Conservation (phyloP, 2,329 filamentous ascomycete genomes). For the Penicillium sp. region DNA sequence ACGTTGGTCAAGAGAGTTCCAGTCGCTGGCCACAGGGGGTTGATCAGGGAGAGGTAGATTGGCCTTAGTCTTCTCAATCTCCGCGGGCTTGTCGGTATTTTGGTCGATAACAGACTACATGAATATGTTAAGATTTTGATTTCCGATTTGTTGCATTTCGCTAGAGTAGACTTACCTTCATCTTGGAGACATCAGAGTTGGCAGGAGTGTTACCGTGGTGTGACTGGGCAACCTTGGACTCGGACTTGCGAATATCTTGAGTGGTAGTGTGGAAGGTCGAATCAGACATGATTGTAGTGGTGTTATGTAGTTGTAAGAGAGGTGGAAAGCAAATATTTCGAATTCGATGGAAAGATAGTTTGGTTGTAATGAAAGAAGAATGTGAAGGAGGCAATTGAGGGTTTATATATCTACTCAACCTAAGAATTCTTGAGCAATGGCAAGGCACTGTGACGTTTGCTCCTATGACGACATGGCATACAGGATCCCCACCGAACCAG, state of each 20-base stretch:
- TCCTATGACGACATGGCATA: conserved; percentile 21
- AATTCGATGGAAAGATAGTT: too few species aligned
- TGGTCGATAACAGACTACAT: conserved; percentile 41
- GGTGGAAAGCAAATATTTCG: not conserved
- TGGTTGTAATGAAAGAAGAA: not conserved
- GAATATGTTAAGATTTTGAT: too few species aligned
- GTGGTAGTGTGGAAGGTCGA: conserved; percentile 50
- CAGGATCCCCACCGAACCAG: conserved; percentile 6
- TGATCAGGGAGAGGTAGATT: conserved; percentile 79
- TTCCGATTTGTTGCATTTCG: too few species aligned
- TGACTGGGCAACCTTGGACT: conserved; percentile 43
- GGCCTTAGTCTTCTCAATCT: conserved; percentile 66
- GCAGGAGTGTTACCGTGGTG: conserved; percentile 45
- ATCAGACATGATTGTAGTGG: conserved; percentile 30
- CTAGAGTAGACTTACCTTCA: conserved; percentile 41
- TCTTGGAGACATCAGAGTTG: conserved; percentile 45
- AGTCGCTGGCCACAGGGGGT: conserved; percentile 73
- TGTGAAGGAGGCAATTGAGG: not conserved
- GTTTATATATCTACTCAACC: conserved; percentile 4
- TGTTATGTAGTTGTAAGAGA: not conserved
- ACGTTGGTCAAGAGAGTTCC: conserved; percentile 67
- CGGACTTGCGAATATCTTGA: conserved; percentile 50
- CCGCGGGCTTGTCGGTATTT: conserved; percentile 55
- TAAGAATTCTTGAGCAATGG: not conserved
- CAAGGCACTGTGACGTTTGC: conserved; percentile 19